These are phyloP conservation scores for Suillus luteus DNA, from an alignment of 768 basidiomycete genomes.

Conservation along the genomic window DNA sequence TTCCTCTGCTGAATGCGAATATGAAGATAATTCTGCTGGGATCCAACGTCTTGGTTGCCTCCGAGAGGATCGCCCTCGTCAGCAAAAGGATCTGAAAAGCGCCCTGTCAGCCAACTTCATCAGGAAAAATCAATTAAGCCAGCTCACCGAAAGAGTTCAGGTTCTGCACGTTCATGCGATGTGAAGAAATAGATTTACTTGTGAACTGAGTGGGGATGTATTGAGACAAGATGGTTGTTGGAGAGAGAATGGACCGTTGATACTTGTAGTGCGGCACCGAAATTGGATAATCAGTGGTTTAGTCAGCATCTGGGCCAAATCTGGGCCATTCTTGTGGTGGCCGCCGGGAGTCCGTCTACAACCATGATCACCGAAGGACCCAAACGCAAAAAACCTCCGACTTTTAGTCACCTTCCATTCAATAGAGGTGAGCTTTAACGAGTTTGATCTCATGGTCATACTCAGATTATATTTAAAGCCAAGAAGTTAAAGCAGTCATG, in stretches of 20 bases:
- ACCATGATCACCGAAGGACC: conserved; percentile 15
- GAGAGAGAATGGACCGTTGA: conserved; percentile 20
- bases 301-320: conserved; percentile 14
- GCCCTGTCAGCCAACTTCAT: conserved; percentile 18
- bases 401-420: conserved; percentile 66
- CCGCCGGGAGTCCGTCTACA: conserved; percentile 19
- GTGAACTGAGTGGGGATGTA: conserved; percentile 47
- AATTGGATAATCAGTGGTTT: conserved; percentile 27
- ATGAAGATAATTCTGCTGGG: conserved; percentile 84
- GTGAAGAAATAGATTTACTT: conserved; percentile 44
- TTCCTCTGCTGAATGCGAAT: conserved; percentile 99
- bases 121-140: conserved; percentile 12
- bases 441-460: conserved; percentile 1
- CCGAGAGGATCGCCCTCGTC: conserved; percentile 87
- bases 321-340: conserved; percentile 20
- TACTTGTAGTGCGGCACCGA: conserved; percentile 13
- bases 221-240: conserved; percentile 34
- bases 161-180: conserved; percentile 96
- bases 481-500: conserved; percentile 81
- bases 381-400: conserved; percentile 58
- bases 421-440: conserved; percentile 53
- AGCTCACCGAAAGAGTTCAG: conserved; percentile 73
- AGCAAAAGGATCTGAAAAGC: conserved; percentile 84
- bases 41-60: conserved; percentile 73
- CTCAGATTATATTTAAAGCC: conserved; percentile 45